Percentiles rank a stretch among this genome's conserved stretches.
Evolutionary conservation across 148 eudicot species (phyloP).

Genomic region (Limonium bicolor): DNA sequence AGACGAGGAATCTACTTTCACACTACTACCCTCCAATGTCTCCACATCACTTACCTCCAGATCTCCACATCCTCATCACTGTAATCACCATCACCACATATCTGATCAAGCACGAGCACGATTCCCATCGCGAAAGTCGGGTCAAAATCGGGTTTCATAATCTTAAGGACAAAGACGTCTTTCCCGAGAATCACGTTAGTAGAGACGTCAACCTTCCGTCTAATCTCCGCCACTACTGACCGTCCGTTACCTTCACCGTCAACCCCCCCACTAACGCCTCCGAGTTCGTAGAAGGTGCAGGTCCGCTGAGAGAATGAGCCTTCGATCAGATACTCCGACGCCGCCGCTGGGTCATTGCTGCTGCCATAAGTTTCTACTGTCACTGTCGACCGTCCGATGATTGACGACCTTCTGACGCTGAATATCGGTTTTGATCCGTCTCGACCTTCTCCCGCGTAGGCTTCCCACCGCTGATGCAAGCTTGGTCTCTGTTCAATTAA

Average conservation of each 20-base stretch:
- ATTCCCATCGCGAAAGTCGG: conserved; percentile 82
- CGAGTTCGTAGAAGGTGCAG: conserved; percentile 40
- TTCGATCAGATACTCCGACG: conserved; percentile 64
- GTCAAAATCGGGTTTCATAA: conserved; percentile 54
- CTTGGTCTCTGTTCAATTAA: background rate
- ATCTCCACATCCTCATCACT: no score
- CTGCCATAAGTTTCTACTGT: conserved; percentile 46
- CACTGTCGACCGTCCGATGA: conserved; percentile 21
- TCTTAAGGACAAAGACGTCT: conserved; percentile 43
- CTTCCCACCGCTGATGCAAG: background rate
- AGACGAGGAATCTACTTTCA: no score
- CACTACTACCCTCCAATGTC: no score
- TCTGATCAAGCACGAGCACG: conserved; percentile 62
- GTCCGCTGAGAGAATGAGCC: conserved; percentile 56
- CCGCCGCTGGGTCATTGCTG: conserved; percentile 16
- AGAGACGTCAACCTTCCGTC: conserved; percentile 62
- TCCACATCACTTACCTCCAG: no score
- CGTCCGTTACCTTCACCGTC: conserved; percentile 3
- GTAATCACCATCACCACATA: conserved; percentile 14
- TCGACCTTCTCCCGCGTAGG: background rate
- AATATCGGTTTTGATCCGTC: background rate
- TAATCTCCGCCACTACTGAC: conserved; percentile 49
- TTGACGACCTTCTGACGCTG: background rate
- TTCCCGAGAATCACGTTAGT: conserved; percentile 55
- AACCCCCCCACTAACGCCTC: background rate